A percentile compares a stretch with the other conserved stretches of the same genome.
Conservation (phyloP, 352 stramenopile genomes). For the Globisporangium middletonii region DNA sequence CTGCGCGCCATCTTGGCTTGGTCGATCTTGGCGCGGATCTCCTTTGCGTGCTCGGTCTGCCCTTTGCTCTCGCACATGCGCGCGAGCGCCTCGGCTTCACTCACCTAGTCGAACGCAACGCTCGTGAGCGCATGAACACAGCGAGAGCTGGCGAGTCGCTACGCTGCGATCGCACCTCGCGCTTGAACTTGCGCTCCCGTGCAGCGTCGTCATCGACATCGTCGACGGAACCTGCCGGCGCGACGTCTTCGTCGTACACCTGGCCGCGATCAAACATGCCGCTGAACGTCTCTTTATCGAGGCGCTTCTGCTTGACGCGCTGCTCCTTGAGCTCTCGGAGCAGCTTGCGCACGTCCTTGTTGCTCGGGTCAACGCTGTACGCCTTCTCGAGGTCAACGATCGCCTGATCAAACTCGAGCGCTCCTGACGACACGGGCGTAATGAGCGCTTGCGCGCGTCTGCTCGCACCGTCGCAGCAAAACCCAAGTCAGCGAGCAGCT, state of each 20-base stretch:
- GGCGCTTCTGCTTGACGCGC: conserved; percentile 44
- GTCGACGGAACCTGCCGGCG: conserved; percentile 1
- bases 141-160: not conserved
- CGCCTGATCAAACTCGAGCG: conserved; percentile 69
- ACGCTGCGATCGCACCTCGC: conserved; percentile 31
- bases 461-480: not conserved
- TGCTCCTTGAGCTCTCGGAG: conserved; percentile 68
- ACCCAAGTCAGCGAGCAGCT: not conserved
- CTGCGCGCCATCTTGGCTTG: conserved; percentile 40
- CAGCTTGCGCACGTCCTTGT: conserved; percentile 57
- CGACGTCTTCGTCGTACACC: conserved; percentile 39
- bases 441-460: conserved; percentile 71
- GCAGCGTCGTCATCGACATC: conserved; percentile 21
- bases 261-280: conserved; percentile 77
- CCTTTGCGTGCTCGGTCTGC: conserved; percentile 41
- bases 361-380: conserved; percentile 46
- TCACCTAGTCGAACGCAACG: conserved; percentile 24
- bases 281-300: conserved; percentile 75
- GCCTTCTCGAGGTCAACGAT: conserved; percentile 70
- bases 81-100: conserved; percentile 61
- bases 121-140: not conserved
- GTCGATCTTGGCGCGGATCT: conserved; percentile 59
- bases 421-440: conserved; percentile 65
- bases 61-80: conserved; percentile 65
- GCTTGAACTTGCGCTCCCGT: conserved; percentile 40